A percentile compares a stretch with the other conserved stretches of the same genome.
Conservation (phyloP, 163 green algal genomes). For the Coccomyxa subellipsoidea region DNA sequence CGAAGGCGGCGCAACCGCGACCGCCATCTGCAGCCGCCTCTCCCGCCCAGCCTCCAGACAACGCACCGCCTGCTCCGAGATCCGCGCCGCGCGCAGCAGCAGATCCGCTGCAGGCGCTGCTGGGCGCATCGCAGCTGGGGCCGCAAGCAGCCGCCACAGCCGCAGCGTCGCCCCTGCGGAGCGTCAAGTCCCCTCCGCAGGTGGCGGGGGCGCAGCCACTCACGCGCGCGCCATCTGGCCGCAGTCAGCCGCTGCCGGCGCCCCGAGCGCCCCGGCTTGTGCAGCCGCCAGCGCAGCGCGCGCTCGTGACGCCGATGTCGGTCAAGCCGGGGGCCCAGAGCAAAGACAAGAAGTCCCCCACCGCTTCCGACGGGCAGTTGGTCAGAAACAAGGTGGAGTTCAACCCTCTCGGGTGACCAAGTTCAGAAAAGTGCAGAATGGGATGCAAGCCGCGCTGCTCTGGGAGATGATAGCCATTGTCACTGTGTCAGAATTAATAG, state of each 20-base stretch:
- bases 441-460: no score
- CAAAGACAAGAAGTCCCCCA: neutral
- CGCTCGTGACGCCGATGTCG: neutral
- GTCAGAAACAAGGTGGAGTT: constrained; percentile 6
- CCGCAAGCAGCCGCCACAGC: neutral
- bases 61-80: neutral
- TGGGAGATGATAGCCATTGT: no score
- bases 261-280: neutral
- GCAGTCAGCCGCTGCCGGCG: neutral
- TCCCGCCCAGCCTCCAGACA: neutral
- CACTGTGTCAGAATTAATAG: no score
- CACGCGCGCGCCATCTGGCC: neutral
- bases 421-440: no score
- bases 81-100: neutral
- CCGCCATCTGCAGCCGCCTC: neutral
- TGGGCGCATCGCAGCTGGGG: neutral
- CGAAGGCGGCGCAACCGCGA: neutral
- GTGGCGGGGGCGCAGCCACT: neutral
- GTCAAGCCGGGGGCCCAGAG: neutral
- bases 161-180: neutral
- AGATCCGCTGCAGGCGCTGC: neutral
- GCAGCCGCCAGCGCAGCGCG: neutral
- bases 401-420: neutral
- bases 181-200: neutral
- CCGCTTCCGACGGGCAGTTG: neutral